Conservation (phyloP, 2,329 filamentous ascomycete species). For the Calonectria multiphialidica region DNA sequence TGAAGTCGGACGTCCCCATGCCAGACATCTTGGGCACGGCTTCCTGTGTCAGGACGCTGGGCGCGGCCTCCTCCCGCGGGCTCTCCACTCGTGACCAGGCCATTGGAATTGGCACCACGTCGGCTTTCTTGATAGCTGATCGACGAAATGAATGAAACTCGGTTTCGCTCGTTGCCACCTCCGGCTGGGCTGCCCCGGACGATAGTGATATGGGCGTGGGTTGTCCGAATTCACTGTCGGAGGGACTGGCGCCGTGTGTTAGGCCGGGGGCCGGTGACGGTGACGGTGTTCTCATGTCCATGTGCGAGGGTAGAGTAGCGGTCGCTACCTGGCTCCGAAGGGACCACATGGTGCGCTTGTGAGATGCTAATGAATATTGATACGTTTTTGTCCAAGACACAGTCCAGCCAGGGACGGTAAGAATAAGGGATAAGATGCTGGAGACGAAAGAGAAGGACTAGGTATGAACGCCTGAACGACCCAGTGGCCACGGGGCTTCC, state of each 20-base stretch:
- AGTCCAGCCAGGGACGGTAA: not conserved
- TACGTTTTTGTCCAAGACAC: not conserved
- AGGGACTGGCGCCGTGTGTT: constrained; percentile 1
- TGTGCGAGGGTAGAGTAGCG: not conserved
- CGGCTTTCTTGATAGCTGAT: not conserved
- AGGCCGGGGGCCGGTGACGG: constrained; percentile 10
- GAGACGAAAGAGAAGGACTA: not conserved
- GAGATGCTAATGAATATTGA: not conserved
- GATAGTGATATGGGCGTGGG: constrained; percentile 6
- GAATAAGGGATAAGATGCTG: not conserved
- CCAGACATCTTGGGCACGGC: not conserved
- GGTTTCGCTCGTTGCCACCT: not conserved
- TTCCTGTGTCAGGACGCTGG: not conserved
- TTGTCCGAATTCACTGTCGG: not conserved
- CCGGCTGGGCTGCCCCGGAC: not conserved
- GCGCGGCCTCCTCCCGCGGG: not conserved
- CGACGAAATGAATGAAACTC: constrained; percentile 5
- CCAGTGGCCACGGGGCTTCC: not conserved
- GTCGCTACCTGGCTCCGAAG: not conserved
- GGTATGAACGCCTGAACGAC: not conserved
- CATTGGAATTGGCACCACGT: constrained; percentile 2
- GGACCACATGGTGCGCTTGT: constrained; percentile 11
- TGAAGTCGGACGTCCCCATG: constrained; percentile 31
- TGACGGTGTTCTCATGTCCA: constrained; percentile 12
- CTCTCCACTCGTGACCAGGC: not conserved